These are phyloP conservation scores for Cyclotella atomus DNA, from an alignment of 108 stramenopile species.

Conservation along the genomic window DNA sequence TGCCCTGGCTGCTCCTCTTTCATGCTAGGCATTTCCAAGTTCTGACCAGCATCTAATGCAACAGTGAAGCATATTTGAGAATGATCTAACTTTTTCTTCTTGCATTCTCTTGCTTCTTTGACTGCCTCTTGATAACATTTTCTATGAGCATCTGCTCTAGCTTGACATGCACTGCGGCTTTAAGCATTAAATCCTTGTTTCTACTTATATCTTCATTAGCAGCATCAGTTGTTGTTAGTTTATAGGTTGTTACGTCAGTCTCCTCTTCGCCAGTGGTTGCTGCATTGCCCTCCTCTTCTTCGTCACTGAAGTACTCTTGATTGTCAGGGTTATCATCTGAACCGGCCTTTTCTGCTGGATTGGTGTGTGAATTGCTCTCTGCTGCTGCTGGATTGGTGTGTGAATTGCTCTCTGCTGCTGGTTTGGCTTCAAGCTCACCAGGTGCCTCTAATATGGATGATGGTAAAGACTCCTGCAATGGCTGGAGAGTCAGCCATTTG, in stretches of 20 bases:
- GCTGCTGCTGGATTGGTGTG: background rate
- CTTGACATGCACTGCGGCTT: background rate
- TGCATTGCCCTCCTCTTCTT: background rate
- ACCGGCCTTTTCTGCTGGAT: background rate
- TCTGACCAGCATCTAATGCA: background rate
- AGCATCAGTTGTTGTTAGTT: background rate
- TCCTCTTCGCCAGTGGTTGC: background rate
- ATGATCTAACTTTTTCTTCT: background rate
- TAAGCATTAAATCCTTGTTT: background rate
- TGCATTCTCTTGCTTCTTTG: background rate
- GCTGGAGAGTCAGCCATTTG: background rate
- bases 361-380: background rate
- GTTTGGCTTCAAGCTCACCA: too few relatives aligned
- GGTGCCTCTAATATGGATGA: background rate
- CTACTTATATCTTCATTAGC: too few relatives aligned
- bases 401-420: background rate
- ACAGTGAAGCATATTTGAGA: background rate
- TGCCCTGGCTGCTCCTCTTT: background rate
- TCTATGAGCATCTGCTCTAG: background rate
- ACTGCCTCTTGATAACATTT: background rate
- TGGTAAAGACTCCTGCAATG: background rate
- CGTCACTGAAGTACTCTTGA: background rate
- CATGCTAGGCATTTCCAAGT: background rate
- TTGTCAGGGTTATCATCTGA: too few relatives aligned
- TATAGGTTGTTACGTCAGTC: background rate